Percentiles rank a stretch among this genome's conserved stretches.
Conservation (phyloP, 768 basidiomycete genomes). For the Auricularia sp. region DNA sequence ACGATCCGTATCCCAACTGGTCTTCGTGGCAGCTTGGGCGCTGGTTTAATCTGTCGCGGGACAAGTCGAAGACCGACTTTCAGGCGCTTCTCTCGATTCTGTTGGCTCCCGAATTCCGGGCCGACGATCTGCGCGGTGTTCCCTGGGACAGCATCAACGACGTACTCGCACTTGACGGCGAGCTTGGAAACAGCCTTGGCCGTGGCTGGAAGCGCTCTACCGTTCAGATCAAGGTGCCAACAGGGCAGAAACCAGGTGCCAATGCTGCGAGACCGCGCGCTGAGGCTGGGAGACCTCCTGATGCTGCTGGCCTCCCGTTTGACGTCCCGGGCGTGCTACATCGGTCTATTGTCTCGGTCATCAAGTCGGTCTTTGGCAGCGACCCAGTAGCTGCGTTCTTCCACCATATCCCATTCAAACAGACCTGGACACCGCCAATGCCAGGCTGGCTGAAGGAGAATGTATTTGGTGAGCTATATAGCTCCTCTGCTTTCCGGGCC, state of each 20-base stretch:
- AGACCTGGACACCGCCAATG: slow-evolving; percentile 16
- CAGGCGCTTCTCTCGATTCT: slow-evolving; percentile 7
- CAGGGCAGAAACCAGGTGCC: slow-evolving; percentile 10
- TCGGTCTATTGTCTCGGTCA: not conserved
- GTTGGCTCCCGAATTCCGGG: slow-evolving; percentile 9
- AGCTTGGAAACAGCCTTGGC: slow-evolving; percentile 10
- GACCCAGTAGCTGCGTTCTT: slow-evolving; percentile 7
- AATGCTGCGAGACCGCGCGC: no score
- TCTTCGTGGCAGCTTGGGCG: not conserved
- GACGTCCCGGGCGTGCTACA: not conserved
- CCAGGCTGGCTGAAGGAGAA: slow-evolving; percentile 7
- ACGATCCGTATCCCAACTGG: not conserved
- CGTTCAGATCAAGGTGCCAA: slow-evolving; percentile 17
- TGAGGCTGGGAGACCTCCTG: no score
- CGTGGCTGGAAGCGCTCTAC: slow-evolving; percentile 17
- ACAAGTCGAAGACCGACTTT: not conserved
- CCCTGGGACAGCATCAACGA: slow-evolving; percentile 19
- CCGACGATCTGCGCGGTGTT: slow-evolving; percentile 13
- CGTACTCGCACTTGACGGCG: slow-evolving; percentile 11
- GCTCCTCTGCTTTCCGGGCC: slow-evolving; percentile 14
- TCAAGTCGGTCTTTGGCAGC: not conserved
- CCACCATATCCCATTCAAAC: slow-evolving; percentile 21
- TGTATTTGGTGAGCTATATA: slow-evolving; percentile 18
- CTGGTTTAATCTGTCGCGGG: not conserved
- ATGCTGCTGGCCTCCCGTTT: not conserved